These are phyloP conservation scores for Dipteronia dyeriana DNA, from an alignment of 345 rosid genomes.

Conservation along the genomic window DNA sequence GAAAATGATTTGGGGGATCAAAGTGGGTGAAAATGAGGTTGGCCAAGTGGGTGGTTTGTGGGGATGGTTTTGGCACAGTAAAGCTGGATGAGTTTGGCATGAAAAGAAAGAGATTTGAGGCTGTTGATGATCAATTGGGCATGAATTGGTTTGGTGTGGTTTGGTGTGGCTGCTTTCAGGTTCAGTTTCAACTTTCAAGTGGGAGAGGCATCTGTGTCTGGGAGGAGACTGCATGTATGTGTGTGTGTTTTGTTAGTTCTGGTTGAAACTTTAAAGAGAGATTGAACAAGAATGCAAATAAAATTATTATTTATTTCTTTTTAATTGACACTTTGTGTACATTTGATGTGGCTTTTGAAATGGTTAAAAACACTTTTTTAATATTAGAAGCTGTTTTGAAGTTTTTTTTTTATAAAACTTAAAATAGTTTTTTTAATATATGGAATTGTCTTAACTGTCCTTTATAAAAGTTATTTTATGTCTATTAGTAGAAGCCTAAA, in stretches of 20 bases:
- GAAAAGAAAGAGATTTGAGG: conserved; percentile 36
- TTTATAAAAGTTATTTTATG: too few species aligned
- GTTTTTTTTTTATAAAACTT: too few species aligned
- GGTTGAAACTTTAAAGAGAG: background rate
- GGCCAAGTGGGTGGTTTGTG: conserved; percentile 41
- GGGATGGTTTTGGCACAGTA: conserved; percentile 38
- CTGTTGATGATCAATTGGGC: conserved; percentile 47
- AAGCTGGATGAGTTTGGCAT: conserved; percentile 45
- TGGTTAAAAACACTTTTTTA: too few species aligned
- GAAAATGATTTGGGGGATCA: conserved; percentile 42
- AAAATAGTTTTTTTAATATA: too few species aligned
- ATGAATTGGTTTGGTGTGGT: conserved; percentile 52
- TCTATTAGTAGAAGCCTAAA: too few species aligned
- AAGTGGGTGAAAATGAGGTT: conserved; percentile 35
- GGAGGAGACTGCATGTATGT: conserved; percentile 21
- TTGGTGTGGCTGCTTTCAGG: conserved; percentile 29
- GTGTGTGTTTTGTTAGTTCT: background rate
- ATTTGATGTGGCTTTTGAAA: too few species aligned
- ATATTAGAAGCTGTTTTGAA: too few species aligned
- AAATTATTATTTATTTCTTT: too few species aligned
- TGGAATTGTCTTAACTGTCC: too few species aligned
- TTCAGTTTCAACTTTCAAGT: conserved; percentile 23
- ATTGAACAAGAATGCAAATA: background rate
- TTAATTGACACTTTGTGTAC: too few species aligned
- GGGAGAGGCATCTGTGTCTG: conserved; percentile 26